Evolutionary conservation across 2,329 filamentous ascomycete species (phyloP).

Genomic region (Clonostachys solani): DNA sequence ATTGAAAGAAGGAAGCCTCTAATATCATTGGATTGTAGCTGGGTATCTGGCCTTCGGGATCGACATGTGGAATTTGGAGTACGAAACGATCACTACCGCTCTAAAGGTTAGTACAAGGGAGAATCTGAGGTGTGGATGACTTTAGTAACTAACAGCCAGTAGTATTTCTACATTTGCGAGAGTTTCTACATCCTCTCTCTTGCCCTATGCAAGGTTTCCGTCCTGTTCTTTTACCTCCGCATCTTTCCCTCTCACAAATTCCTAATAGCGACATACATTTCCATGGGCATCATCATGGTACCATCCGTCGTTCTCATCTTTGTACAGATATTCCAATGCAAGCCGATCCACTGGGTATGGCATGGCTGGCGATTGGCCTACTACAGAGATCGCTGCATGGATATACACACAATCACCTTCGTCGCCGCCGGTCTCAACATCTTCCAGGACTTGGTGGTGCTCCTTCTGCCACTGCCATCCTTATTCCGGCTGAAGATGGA

Average conservation of each 20-base stretch:
- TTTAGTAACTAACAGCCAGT: neutral
- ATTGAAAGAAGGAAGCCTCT: too few relatives aligned
- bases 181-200: slow-evolving; percentile 29
- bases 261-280: slow-evolving; percentile 17
- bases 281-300: slow-evolving; percentile 23
- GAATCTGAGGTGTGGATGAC: neutral
- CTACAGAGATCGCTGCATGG: slow-evolving; percentile 9
- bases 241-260: slow-evolving; percentile 25
- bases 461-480: slow-evolving; percentile 35
- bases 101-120: slow-evolving; percentile 17
- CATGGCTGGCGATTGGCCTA: slow-evolving; percentile 9
- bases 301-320: slow-evolving; percentile 28
- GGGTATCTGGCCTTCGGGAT: slow-evolving; percentile 22
- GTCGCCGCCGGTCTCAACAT: slow-evolving; percentile 39
- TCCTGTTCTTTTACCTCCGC: slow-evolving; percentile 32
- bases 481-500: slow-evolving; percentile 29
- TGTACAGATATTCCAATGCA: slow-evolving; percentile 36
- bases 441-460: slow-evolving; percentile 36
- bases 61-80: slow-evolving; percentile 28
- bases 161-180: slow-evolving; percentile 21
- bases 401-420: slow-evolving; percentile 26
- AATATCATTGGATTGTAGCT: neutral
- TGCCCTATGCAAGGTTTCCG: slow-evolving; percentile 30
- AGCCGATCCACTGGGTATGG: slow-evolving; percentile 26
- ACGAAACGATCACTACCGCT: slow-evolving; percentile 15